Evolutionary conservation across 768 basidiomycete species (phyloP), one percentile per base, ranked within the genome.

Genomic region (Pleurotus pulmonarius): DNA sequence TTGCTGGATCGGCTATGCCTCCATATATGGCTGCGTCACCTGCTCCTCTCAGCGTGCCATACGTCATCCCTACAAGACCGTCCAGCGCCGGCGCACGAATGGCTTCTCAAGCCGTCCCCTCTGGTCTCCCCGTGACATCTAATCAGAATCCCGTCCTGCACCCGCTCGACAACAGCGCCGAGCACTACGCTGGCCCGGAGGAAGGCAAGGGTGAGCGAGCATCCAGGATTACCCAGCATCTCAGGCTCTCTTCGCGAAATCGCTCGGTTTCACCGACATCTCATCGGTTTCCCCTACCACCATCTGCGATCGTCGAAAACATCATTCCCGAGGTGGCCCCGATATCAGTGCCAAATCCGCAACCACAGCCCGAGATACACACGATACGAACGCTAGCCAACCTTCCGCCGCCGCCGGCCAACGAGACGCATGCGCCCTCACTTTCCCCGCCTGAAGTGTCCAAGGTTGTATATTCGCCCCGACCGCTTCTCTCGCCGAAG

Each of bases 401-500:
- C 29, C 38, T 61, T 22, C 58, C 58, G 11, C 59, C 56, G 22
- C 56, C 39, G 22, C 49, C 58, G 49, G 38, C 37, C 2, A 24
- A 60, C 8, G 51, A 52, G 15, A 3, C 37, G 39, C 29, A 34
- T 34, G 29, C 29, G 29, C 57, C 71, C 37, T 64, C 68, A 11
- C 38, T 60, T 29, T 67, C 68, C 2, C 64, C 71, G 18, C 59
- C 58, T 11, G 61, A 53, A 16, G 57, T 63, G 15, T 61, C 65
- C 9, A 71, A 75, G 5, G 63, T 80, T 1, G 60, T 86, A 2
- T 74, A 81, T 58, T 88, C 88, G 0, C 89, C 90, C 3, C 82
- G 86, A 6, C 89, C 90, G 0, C 72, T 86, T 51, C 75, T 82
- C 15, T 88, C 87, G 0, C 87, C 88, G 5, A 87, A 86, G 60